phyloP scores from a whole-genome alignment of 176 grass and related monocot genomes.

The Olyra latifolia region DNA sequence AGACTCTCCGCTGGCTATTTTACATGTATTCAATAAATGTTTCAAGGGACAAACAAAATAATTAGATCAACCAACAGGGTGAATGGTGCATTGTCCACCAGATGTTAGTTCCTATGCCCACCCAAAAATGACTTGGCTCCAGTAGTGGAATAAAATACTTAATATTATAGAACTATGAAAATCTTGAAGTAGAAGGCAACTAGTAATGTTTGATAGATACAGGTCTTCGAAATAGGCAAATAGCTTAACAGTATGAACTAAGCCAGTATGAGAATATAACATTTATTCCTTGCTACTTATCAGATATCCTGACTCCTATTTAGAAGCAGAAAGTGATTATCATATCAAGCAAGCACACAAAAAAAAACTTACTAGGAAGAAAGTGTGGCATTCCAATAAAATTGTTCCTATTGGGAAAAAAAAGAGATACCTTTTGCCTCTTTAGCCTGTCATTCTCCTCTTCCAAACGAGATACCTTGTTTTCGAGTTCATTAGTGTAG shows the following conservation, averaged over 20 bases:
- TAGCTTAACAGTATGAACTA: not conserved
- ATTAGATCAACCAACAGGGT: slow-evolving; percentile 29
- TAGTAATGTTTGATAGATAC: not conserved
- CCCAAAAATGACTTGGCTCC: not conserved
- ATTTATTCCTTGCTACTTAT: slow-evolving; percentile 24
- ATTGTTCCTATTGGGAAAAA: slow-evolving; percentile 17
- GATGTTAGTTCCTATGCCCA: slow-evolving; percentile 15
- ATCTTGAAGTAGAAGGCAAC: not conserved
- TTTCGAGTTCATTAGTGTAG: slow-evolving; percentile 98
- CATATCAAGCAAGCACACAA: not conserved
- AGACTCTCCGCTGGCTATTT: not conserved
- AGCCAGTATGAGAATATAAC: not conserved
- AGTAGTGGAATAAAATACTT: slow-evolving; percentile 8
- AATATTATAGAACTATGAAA: slow-evolving; percentile 3
- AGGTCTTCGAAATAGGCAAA: slow-evolving; percentile 5
- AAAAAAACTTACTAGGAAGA: not conserved
- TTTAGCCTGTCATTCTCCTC: slow-evolving; percentile 83
- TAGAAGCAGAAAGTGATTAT: slow-evolving; percentile 4
- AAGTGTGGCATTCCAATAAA: not conserved
- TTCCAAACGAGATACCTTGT: slow-evolving; percentile 93
- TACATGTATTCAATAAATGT: not conserved
- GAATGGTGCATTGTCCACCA: not conserved
- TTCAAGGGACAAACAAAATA: slow-evolving; percentile 20
- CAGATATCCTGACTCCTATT: not conserved
- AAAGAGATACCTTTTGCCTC: slow-evolving; percentile 80